Evolutionary conservation across 169 alveolate genomes (phyloP), one percentile per base, ranked within the genome.

Genomic region (Plasmodium inui): DNA sequence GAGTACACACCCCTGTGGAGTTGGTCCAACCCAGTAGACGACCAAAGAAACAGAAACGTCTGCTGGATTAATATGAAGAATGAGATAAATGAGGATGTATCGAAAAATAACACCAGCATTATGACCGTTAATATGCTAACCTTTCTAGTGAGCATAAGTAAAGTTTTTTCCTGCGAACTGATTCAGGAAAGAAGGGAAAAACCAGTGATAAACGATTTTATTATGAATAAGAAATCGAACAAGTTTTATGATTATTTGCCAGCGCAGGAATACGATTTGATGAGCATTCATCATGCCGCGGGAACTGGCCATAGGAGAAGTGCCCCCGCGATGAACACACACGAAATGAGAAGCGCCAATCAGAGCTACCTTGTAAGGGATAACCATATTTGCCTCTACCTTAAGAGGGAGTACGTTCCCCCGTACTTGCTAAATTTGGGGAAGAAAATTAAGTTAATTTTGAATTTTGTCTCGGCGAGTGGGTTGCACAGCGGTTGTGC

Each of bases 101-200:
- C 39, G n/a, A 70, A 76, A 76, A 74, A 74, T 10, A 86, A 86
- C 44, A 57, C n/a, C 44, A 86, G 41, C 55, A 53, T 41, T n/a
- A 86, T 74, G 39, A 76, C 82, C 26, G 61, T 41, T 19, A 86
- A 55, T 53, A 22, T 86, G 17, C 76, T 86, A 73, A 74, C 70
- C 3, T 86, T 86, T 37, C 67, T 86, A 28, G 37, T 79, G 39
- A 86, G 93, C 67, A 86, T 86, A 86, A 86, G 93, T 76, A 86
- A 50, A 86, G 78, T 74, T 30, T 86, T 74, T 70, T 76, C 32
- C 67, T 86, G 93, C 67, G 86, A 86, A 86, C 53, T 86, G 26
- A 78, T 86, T 44, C 79, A 86, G 17, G 80, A 76, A 67, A 86
- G 67, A 76, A 86, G 85, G 67, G 93, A 86, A 4, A 86, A 86